Base-by-base conservation (phyloP, 1,284 basidiomycete genomes). In the Violaceomyces palustris region DNA sequence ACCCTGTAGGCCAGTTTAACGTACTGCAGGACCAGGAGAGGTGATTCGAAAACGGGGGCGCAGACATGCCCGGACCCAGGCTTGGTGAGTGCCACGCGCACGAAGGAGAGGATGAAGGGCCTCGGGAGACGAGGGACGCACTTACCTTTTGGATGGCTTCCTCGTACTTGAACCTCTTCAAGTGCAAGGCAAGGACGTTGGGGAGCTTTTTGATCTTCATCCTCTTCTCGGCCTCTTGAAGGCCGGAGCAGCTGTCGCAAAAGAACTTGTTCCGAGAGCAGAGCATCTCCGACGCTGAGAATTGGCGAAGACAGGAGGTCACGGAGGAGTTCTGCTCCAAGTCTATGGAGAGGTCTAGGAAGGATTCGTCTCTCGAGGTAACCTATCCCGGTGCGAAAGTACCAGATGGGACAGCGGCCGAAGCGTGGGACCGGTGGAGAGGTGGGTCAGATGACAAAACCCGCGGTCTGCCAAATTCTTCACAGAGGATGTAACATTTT, bases 201-300 rank as follows among this genome's bases (percentile, higher is more conserved):
- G 93, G 91, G 4, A 96, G 79, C 62, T 85, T 86, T 77, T 96
- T 94, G 74, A 98, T 91, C 76, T 96, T 96, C 90, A 97, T 97
- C 59, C 92, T 80, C 78, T 94, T 93, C 78, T 98, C 93, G 0
- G 94, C 93, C 75, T 98, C 94, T 74, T 97, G 92, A 19, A 97
- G 76, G 39, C 91, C 89, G 64, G 91, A 92, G 75, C 93, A 98
- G 14, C 85, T 83, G 75, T 98, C 94, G 74, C 93, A 98, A 75
- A 91, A 96, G 75, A 97, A 98, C 77, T 97, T 98, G 80, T 98
- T 97, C 73, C 83, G 86, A 69, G 92, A 88, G 64, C 89, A 92
- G 15, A 98, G 81, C 91, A 96, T 98, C 76, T 98, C 94, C 72
- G 86, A 89, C 29, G 91, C 90, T 65, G 89, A 93, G 74, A 98